phyloP scores from a whole-genome alignment of 805 yeast genomes.

The Candida chilensis region DNA sequence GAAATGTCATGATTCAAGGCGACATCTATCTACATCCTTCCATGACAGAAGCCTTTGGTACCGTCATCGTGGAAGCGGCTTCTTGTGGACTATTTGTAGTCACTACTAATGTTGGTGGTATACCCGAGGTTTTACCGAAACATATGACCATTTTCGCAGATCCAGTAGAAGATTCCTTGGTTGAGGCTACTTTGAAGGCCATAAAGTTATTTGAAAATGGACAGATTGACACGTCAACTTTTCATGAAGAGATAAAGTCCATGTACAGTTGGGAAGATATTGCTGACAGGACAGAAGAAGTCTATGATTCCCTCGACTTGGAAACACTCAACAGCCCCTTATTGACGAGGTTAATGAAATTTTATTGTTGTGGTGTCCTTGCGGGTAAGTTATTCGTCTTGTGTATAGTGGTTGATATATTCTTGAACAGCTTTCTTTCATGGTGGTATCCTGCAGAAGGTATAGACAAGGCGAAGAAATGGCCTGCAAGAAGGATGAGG shows the following conservation, averaged over 20 bases:
- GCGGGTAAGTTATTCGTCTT: conserved; percentile 80
- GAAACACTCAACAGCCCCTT: conserved; percentile 39
- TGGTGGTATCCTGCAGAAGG: conserved; percentile 55
- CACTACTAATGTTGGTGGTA: conserved; percentile 94
- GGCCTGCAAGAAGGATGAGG: conserved; percentile 44
- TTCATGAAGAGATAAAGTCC: conserved; percentile 66
- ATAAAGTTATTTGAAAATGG: conserved; percentile 48
- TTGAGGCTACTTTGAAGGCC: conserved; percentile 64
- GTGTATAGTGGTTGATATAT: conserved; percentile 73
- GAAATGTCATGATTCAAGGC: conserved; percentile 89
- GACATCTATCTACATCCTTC: conserved; percentile 92
- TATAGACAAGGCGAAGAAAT: conserved; percentile 72
- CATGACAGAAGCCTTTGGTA: conserved; percentile 95
- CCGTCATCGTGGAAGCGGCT: conserved; percentile 95
- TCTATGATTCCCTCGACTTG: conserved; percentile 48
- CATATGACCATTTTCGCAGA: conserved; percentile 90
- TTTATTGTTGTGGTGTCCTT: conserved; percentile 68
- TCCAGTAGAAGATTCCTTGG: conserved; percentile 76
- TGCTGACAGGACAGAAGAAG: conserved; percentile 77
- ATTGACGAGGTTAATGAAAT: conserved; percentile 49
- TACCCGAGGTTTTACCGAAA: conserved; percentile 89
- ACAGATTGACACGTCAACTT: conserved; percentile 58
- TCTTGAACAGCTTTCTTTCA: conserved; percentile 55
- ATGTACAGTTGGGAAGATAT: conserved; percentile 94
- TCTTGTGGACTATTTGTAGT: conserved; percentile 91